A percentile compares a stretch with the other conserved stretches of the same genome.
phyloP scores from a whole-genome alignment of 2,329 filamentous ascomycete species.

The Colletotrichum tofieldiae region DNA sequence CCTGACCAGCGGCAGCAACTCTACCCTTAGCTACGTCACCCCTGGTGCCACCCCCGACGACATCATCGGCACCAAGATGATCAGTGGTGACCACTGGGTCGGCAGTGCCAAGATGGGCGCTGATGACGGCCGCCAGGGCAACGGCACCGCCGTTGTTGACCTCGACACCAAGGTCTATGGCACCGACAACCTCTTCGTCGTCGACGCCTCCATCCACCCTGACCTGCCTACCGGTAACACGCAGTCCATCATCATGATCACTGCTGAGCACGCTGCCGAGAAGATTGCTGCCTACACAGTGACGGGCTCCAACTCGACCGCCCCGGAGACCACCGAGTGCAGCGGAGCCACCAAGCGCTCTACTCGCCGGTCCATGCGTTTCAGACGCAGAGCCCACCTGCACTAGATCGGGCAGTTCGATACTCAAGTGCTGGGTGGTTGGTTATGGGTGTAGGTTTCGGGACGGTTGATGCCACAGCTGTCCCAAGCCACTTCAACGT shows the following conservation, averaged over 20 bases:
- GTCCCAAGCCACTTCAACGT: constrained; percentile 13
- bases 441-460: not conserved
- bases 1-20: constrained; percentile 39
- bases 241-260: constrained; percentile 44
- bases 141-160: constrained; percentile 70
- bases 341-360: constrained; percentile 6
- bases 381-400: constrained; percentile 28
- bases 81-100: constrained; percentile 42
- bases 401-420: constrained; percentile 5
- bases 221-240: constrained; percentile 50
- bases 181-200: constrained; percentile 73
- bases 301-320: constrained; percentile 29
- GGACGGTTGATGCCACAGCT: not conserved
- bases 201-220: constrained; percentile 75
- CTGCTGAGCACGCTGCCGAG: constrained; percentile 43
- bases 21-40: constrained; percentile 34
- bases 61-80: constrained; percentile 37
- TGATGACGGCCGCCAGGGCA: constrained; percentile 54
- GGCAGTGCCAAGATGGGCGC: constrained; percentile 58
- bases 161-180: constrained; percentile 71
- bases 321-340: constrained; percentile 6
- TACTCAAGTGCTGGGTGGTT: constrained; percentile 25
- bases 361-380: constrained; percentile 27
- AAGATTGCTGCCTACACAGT: constrained; percentile 38
- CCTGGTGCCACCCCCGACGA: constrained; percentile 34